A percentile compares a stretch with the other conserved stretches of the same genome.
Conservation (phyloP, 306 rosid genomes). For the Dicorynia guianensis region DNA sequence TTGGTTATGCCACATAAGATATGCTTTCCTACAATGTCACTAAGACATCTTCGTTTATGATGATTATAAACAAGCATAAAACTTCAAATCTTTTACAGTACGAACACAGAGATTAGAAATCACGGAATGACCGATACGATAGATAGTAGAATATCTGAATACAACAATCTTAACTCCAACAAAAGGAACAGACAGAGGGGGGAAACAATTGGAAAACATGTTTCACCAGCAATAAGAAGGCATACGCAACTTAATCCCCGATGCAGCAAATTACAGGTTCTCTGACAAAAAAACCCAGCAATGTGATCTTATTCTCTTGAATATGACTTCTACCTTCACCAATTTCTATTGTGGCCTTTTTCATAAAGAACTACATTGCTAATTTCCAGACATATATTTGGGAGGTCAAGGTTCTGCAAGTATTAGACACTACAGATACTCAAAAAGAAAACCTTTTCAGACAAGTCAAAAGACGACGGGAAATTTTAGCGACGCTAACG, state of each 20-base stretch:
- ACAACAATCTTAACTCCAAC: no score
- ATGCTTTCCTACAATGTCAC: no score
- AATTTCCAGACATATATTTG: neutral
- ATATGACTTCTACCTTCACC: neutral
- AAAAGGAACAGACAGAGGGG: no score
- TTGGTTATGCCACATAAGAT: no score
- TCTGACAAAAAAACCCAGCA: neutral
- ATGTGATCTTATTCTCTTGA: neutral
- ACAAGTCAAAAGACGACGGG: neutral
- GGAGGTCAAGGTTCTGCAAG: neutral
- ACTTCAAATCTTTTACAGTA: neutral
- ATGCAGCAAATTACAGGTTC: no score
- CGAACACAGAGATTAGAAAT: neutral
- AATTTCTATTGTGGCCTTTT: neutral
- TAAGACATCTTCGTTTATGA: no score
- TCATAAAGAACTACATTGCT: neutral
- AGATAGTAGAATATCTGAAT: no score
- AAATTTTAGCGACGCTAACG: neutral
- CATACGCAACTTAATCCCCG: no score
- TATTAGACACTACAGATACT: neutral
- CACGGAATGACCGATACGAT: neutral
- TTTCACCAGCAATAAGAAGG: no score
- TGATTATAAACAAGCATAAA: neutral
- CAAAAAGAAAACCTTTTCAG: neutral
- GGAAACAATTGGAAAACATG: no score